Evolutionary conservation across 1,284 basidiomycete genomes (phyloP).

Genomic region (Erythrobasidium hasegawianum): DNA sequence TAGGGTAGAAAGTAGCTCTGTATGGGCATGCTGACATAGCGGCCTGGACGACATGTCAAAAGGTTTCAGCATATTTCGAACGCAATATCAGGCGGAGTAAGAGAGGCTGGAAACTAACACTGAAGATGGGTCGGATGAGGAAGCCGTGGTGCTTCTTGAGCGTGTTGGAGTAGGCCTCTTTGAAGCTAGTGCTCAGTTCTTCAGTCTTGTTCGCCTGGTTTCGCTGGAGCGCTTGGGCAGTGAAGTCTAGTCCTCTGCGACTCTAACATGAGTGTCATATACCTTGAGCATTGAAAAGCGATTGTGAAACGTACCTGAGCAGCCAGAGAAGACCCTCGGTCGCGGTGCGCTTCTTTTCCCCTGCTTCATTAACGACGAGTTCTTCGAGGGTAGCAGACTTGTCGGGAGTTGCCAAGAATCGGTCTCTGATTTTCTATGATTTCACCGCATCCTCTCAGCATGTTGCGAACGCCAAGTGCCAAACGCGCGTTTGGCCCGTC

Average conservation of each 20-base stretch:
- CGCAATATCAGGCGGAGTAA: too few relatives aligned
- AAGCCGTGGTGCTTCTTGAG: constrained; percentile 86
- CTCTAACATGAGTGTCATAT: too few relatives aligned
- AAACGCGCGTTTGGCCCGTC: too few relatives aligned
- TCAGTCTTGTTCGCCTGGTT: constrained; percentile 65
- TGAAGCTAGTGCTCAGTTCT: constrained; percentile 75
- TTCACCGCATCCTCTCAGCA: too few relatives aligned
- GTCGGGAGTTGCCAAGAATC: constrained; percentile 65
- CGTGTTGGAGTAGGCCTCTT: constrained; percentile 73
- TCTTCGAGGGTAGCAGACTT: constrained; percentile 75
- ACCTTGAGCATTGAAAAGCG: too few relatives aligned
- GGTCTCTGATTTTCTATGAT: constrained; percentile 76
- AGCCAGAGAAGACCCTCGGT: constrained; percentile 94
- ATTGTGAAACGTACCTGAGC: too few relatives aligned
- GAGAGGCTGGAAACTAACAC: constrained; percentile 57
- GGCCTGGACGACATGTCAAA: constrained; percentile 60
- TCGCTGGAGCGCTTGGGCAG: constrained; percentile 72
- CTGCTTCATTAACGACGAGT: constrained; percentile 79
- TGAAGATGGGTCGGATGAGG: constrained; percentile 78
- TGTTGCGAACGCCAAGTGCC: too few relatives aligned
- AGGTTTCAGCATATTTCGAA: too few relatives aligned
- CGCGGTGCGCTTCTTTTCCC: constrained; percentile 77
- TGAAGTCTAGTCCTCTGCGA: constrained; percentile 89
- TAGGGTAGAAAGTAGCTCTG: constrained; percentile 83
- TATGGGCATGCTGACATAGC: constrained; percentile 97